Evolutionary conservation across 2,329 filamentous ascomycete species (phyloP), one percentile per base, ranked within the genome.

Genomic region (Metarhizium brunneum): DNA sequence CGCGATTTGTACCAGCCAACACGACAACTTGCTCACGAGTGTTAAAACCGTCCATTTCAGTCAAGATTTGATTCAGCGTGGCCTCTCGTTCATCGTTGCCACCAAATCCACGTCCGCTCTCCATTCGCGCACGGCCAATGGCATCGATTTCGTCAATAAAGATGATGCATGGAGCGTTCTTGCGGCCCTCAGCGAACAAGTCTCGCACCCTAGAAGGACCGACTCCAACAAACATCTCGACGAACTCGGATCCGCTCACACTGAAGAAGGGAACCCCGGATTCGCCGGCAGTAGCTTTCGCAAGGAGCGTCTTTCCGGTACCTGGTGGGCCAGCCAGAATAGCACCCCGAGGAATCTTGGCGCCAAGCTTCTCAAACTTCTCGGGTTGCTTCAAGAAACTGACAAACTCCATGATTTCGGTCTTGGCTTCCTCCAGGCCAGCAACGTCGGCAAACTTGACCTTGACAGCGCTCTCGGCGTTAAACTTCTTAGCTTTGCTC

Each of bases 101-200:
- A 60, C 92, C 92, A 43, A 88, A 87, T 57, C 75, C 74, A 50
- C 67, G 65, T 61, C 86, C 87, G 40, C 86, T 83, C 68, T 96
- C 95, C 25, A 86, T 80, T 74, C 94, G 84, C 55, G 92, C 88
- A 69, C 92, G 90, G 64, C 94, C 94, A 65, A 99, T 96, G 56
- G 94, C 94, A 70, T 99, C 94, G 64, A 99, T 99, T 73, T 99
- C 94, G 68, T 99, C 94, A 62, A 99, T 97, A 77, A 99, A 99
- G 72, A 99, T 95, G 72, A 99, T 99, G 74, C 94, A 99, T 3
- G 94, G 94, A 0, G 94, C 89, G 72, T 90, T 95, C 78, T 97
- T 97, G 57, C 94, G 85, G 18, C 94, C 94, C 64, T 90, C 96
- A 56, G 90, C 86, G 66, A 99, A 99, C 53, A 99, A 76, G 71